These are phyloP conservation scores for Stagonosporopsis chrysanthemi DNA, from an alignment of 2,329 filamentous ascomycete genomes.

Conservation along the genomic window DNA sequence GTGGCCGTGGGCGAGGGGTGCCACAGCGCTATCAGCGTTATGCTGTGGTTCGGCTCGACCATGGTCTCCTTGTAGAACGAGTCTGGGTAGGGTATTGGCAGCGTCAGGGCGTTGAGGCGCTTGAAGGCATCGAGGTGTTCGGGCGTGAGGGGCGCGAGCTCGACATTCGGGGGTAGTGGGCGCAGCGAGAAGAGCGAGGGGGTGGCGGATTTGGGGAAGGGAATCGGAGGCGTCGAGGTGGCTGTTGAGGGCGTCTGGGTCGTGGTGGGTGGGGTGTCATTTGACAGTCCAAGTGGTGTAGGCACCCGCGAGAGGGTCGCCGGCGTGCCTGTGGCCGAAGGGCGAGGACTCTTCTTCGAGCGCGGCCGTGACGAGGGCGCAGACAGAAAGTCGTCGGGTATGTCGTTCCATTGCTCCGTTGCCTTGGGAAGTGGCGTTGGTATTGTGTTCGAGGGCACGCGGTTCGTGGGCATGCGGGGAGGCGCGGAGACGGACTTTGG, in stretches of 20 bases:
- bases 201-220: background rate
- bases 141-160: conserved; percentile 60
- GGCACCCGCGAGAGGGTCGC: conserved; percentile 25
- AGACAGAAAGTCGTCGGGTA: conserved; percentile 37
- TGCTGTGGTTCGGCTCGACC: conserved; percentile 59
- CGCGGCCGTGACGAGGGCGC: conserved; percentile 34
- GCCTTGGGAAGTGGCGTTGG: conserved; percentile 21
- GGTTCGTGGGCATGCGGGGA: conserved; percentile 22
- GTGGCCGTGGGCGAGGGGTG: conserved; percentile 41
- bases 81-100: conserved; percentile 68
- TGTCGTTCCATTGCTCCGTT: conserved; percentile 42
- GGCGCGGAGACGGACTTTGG: conserved; percentile 31
- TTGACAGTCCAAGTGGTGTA: conserved; percentile 20
- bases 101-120: conserved; percentile 64
- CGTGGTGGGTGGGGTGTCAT: conserved; percentile 2
- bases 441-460: conserved; percentile 16
- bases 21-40: conserved; percentile 68
- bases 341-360: conserved; percentile 36
- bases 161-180: conserved; percentile 58
- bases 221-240: conserved; percentile 5
- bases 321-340: conserved; percentile 30
- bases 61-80: conserved; percentile 68
- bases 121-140: conserved; percentile 64
- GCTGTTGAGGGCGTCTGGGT: conserved; percentile 10
- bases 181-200: conserved; percentile 38